Percentiles rank a stretch among this genome's conserved stretches.
phyloP scores from a whole-genome alignment of 2,329 filamentous ascomycete species.

The Fusarium kyushuense region DNA sequence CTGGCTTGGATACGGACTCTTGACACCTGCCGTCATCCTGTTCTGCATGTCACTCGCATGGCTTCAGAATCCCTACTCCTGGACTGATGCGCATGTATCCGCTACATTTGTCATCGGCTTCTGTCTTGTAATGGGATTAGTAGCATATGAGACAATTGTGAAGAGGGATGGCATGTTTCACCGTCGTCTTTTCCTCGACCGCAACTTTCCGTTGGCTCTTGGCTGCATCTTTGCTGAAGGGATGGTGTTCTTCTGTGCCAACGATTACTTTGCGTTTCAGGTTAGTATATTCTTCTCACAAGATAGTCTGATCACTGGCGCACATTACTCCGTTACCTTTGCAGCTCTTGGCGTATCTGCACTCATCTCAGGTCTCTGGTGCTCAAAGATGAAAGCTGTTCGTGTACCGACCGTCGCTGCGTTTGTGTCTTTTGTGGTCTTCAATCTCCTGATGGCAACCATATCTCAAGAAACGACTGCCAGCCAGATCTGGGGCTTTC shows the following conservation, averaged over 20 bases:
- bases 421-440: background rate
- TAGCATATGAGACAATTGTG: background rate
- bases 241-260: background rate
- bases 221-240: conserved; percentile 5
- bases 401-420: background rate
- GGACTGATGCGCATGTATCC: background rate
- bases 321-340: background rate
- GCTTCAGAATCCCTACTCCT: background rate
- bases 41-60: conserved; percentile 6
- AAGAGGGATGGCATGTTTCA: conserved; percentile 13
- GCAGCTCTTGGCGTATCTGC: background rate
- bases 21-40: background rate
- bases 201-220: conserved; percentile 2
- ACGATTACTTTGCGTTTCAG: conserved; percentile 1
- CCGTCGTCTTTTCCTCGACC: background rate
- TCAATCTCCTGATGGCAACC: background rate
- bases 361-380: background rate
- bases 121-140: background rate
- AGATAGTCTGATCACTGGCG: background rate
- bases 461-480: background rate
- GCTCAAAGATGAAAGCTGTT: background rate
- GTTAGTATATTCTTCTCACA: background rate
- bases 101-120: background rate
- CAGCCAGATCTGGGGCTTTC: background rate
- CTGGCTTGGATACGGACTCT: background rate